These are phyloP conservation scores for Cajanus cajan DNA, from an alignment of 306 rosid species.

Conservation along the genomic window DNA sequence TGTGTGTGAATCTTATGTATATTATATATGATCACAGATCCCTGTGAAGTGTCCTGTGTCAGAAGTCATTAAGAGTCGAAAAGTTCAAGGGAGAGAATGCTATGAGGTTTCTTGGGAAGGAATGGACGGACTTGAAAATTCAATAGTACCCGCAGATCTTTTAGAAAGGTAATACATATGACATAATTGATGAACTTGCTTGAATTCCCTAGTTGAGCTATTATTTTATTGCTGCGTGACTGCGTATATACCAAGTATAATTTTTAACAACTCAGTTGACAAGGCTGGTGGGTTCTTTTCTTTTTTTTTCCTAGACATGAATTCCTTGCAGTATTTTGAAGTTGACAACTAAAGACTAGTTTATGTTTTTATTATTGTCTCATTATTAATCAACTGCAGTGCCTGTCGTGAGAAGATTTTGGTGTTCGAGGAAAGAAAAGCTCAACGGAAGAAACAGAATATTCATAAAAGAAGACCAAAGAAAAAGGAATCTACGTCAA, in stretches of 20 bases:
- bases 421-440: conserved; percentile 57
- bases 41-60: conserved; percentile 74
- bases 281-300: not conserved
- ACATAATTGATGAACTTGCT: not conserved
- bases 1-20: not conserved
- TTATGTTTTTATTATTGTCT: not conserved
- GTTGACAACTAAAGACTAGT: too few relatives aligned
- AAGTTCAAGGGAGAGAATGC: conserved; percentile 64
- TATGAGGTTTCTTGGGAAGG: conserved; percentile 75
- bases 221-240: not conserved
- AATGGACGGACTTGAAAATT: conserved; percentile 59
- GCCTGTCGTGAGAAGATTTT: conserved; percentile 81
- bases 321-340: too few relatives aligned
- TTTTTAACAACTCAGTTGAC: not conserved
- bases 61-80: conserved; percentile 61
- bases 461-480: conserved; percentile 46
- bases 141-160: conserved; percentile 67
- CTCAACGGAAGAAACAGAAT: conserved; percentile 53
- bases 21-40: conserved; percentile 38
- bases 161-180: conserved; percentile 45
- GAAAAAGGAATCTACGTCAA: conserved; percentile 45
- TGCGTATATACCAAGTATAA: not conserved
- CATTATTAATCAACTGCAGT: conserved; percentile 42
- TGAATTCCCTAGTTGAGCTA: conserved; percentile 22
- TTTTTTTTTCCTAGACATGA: too few relatives aligned